A percentile compares a stretch with the other conserved stretches of the same genome.
phyloP scores from a whole-genome alignment of 176 grass and related monocot genomes.

The Chrysopogon serrulatus region DNA sequence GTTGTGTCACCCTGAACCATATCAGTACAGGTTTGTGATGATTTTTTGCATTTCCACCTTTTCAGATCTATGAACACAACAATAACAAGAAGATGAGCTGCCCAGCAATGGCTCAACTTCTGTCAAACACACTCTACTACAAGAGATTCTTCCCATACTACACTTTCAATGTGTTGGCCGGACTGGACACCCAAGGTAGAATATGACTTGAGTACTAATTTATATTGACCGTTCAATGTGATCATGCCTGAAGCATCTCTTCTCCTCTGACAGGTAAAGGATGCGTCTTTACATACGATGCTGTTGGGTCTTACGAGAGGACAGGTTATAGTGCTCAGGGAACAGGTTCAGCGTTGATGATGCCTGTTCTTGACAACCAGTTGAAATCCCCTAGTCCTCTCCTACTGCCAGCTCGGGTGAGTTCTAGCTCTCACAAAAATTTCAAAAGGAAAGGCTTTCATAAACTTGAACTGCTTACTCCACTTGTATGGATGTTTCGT shows the following conservation, averaged over 20 bases:
- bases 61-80: constrained; percentile 54
- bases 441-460: neutral
- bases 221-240: neutral
- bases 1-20: neutral
- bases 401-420: constrained; percentile 50
- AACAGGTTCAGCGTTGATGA: constrained; percentile 53
- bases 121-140: constrained; percentile 68
- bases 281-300: constrained; percentile 71
- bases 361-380: constrained; percentile 63
- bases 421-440: neutral
- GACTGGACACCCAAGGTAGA: constrained; percentile 55
- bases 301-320: constrained; percentile 67
- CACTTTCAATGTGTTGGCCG: constrained; percentile 60
- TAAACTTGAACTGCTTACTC: neutral
- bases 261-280: constrained; percentile 48
- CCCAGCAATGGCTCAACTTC: constrained; percentile 59
- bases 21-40: neutral
- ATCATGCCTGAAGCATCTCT: neutral
- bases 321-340: constrained; percentile 69
- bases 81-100: constrained; percentile 84
- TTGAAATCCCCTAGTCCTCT: constrained; percentile 66
- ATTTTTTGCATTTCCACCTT: neutral
- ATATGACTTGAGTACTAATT: neutral
- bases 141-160: constrained; percentile 72
- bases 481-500: neutral